Base-by-base conservation (phyloP, 176 grass and related monocot genomes). In the Thalia dealbata region DNA sequence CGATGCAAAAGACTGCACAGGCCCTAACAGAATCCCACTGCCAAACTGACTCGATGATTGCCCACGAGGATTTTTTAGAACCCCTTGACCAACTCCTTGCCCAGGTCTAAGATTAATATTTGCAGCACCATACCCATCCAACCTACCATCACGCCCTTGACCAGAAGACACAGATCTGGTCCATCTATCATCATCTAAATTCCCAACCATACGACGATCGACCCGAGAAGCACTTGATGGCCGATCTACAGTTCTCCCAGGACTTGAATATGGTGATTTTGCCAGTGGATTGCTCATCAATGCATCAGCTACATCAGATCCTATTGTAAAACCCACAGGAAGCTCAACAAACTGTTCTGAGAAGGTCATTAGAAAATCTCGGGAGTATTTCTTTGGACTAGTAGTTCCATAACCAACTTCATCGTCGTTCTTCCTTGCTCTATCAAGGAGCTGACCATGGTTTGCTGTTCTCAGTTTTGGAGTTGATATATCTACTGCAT, bases 361-460 rank as follows among this genome's bases (percentile, higher is more conserved):
- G 52, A 96, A 85, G 79, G 84, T 90, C 65, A 96, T 69, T 38
- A 96, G 64, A 79, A 96, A 92, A 81, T 96, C 92, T n/a, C 92
- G 88, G 0, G 92, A 76, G 81, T 96, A 96, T 79, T 77, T 96
- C 59, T 90, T 96, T 56, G 15, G 77, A 24, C 51, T 71, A 11
- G 64, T 74, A 50, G 64, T 60, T 80, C 90, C 92, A 71, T 70
- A 60, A 80, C 66, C 74, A 76, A 76, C 76, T 41, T 79, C 64
- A 50, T 83, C 75, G 14, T 73, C 26, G 42, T 61, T 54, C 52
- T 73, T 67, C 50, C 73, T 68, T 45, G 54, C 13, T 29, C 50
- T 69, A 68, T 74, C 73, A 73, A 72, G 11, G 69, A 44, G 79
- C 21, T 54, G 70, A 19, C 62, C 66, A 82, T 68, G 52, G 16